A percentile compares a stretch with the other conserved stretches of the same genome.
These are phyloP conservation scores for Lenzites betulinus DNA, from an alignment of 768 basidiomycete species.

Conservation along the genomic window DNA sequence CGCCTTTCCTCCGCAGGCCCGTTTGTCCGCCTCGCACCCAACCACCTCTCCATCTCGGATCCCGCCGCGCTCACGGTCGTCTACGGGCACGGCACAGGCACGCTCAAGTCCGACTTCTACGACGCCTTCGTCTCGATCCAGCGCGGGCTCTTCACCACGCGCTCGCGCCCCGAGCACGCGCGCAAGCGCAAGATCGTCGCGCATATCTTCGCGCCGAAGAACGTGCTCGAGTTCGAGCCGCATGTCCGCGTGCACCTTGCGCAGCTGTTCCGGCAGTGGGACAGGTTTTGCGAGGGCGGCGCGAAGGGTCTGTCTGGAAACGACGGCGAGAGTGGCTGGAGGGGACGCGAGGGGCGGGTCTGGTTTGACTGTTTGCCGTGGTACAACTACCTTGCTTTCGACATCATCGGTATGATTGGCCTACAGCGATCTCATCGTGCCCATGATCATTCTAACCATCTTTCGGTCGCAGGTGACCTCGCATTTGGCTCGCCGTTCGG, in stretches of 20 bases:
- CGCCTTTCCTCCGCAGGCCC: conserved; percentile 30
- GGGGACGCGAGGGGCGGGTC: conserved; percentile 57
- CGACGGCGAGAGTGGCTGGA: conserved; percentile 67
- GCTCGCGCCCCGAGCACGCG: conserved; percentile 75
- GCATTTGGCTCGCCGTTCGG: conserved; percentile 89
- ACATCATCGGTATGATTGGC: conserved; percentile 62
- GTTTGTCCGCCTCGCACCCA: conserved; percentile 46
- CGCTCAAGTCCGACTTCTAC: conserved; percentile 66
- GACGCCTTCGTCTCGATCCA: conserved; percentile 41
- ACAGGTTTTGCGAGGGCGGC: conserved; percentile 59
- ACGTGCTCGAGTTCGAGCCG: conserved; percentile 83
- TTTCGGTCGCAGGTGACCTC: conserved; percentile 60
- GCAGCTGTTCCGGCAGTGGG: conserved; percentile 72
- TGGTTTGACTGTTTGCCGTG: conserved; percentile 78
- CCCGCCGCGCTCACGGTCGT: conserved; percentile 74
- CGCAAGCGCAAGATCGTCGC: conserved; percentile 92
- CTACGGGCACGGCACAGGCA: conserved; percentile 85
- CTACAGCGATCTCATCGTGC: not conserved
- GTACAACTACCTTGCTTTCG: conserved; percentile 68
- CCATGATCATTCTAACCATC: conserved; percentile 21
- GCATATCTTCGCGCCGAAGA: conserved; percentile 84
- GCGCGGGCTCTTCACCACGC: conserved; percentile 74
- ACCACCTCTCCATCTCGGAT: conserved; percentile 51
- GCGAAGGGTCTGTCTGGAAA: conserved; percentile 54
- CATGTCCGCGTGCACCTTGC: conserved; percentile 70